Conservation (phyloP, 2,329 filamentous ascomycete genomes). For the Bipolaris bicolor region DNA sequence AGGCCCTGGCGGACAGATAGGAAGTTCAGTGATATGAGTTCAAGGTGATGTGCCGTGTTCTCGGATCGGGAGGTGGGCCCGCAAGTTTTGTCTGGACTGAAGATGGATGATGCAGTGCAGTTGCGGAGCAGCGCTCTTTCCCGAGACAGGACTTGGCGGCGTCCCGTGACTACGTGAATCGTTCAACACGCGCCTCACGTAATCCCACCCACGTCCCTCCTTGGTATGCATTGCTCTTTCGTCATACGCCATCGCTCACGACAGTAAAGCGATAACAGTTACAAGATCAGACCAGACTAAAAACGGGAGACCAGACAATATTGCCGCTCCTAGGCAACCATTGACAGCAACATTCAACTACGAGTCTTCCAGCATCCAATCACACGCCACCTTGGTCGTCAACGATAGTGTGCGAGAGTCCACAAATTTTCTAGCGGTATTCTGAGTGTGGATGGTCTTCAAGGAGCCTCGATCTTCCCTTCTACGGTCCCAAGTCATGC, state of each 20-base stretch:
- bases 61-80: neutral
- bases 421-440: neutral
- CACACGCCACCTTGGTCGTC: conserved; percentile 8
- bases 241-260: neutral
- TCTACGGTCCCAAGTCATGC: conserved; percentile 27
- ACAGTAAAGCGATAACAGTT: neutral
- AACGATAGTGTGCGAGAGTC: neutral
- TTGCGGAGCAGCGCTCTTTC: conserved; percentile 19
- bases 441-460: neutral
- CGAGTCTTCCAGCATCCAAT: conserved; percentile 4
- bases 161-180: conserved; percentile 34
- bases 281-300: neutral
- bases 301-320: neutral
- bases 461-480: neutral
- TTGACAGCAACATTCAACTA: neutral
- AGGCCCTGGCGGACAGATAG: neutral
- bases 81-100: neutral
- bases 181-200: conserved; percentile 21
- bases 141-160: conserved; percentile 23
- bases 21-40: neutral
- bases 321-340: neutral
- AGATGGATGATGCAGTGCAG: conserved; percentile 12
- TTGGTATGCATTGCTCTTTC: neutral
- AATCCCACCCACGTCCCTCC: conserved; percentile 7
- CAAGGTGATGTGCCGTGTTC: neutral